Conservation (phyloP, 345 rosid genomes). For the Corchorus olitorius region DNA sequence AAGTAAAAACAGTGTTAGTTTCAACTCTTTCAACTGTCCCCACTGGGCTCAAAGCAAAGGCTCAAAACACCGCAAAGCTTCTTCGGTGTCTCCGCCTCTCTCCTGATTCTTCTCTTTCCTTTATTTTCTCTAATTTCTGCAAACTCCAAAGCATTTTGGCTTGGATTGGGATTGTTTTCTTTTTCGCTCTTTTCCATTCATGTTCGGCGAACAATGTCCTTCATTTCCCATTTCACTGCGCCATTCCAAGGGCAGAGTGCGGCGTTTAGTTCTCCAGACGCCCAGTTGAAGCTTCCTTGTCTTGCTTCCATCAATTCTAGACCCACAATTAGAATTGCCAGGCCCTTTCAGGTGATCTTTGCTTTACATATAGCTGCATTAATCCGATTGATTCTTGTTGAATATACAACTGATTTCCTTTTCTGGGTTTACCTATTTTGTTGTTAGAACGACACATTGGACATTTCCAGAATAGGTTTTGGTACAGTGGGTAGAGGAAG, state of each 20-base stretch:
- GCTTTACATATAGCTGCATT: conserved; percentile 13
- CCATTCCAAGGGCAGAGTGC: not conserved
- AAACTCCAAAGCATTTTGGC: not conserved
- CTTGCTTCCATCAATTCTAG: conserved; percentile 6
- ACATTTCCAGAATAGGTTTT: conserved; percentile 32
- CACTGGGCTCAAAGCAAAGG: not conserved
- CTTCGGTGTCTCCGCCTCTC: conserved; percentile 45
- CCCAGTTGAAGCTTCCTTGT: conserved; percentile 1
- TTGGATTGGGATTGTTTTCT: not conserved
- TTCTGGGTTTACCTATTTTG: not conserved
- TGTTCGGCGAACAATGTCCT: conserved; percentile 32
- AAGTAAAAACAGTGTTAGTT: no score
- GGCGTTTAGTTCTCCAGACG: conserved; percentile 14
- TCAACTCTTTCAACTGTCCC: no score
- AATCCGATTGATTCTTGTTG: conserved; percentile 1
- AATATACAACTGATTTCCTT: not conserved
- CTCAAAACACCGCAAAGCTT: conserved; percentile 12
- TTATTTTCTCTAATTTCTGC: not conserved
- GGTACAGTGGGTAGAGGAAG: conserved; percentile 26
- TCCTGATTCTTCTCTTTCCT: not conserved
- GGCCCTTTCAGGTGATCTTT: conserved; percentile 17
- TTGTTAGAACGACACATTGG: conserved; percentile 46
- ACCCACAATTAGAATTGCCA: conserved; percentile 12
- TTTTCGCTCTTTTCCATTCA: not conserved
- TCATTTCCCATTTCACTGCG: conserved; percentile 24